Conservation (phyloP, 257 asterid species). For the Plantago ovata region DNA sequence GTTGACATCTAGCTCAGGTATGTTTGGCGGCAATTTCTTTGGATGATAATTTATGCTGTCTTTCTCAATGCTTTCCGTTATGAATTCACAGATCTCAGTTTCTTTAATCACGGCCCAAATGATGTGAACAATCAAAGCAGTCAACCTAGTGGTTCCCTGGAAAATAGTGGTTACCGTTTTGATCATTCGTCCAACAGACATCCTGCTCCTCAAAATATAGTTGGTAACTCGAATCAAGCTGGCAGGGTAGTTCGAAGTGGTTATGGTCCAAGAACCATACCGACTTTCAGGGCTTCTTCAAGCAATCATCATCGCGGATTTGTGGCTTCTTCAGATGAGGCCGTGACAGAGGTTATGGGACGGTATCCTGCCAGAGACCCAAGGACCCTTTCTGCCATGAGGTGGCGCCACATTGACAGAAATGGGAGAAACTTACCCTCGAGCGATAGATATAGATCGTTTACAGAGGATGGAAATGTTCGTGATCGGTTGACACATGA, state of each 20-base stretch:
- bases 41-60: not conserved
- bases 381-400: slow-evolving; percentile 36
- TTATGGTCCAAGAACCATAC: slow-evolving; percentile 45
- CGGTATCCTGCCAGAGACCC: slow-evolving; percentile 45
- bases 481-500: slow-evolving; percentile 46
- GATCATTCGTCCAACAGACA: slow-evolving; percentile 39
- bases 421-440: slow-evolving; percentile 37
- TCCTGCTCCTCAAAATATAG: slow-evolving; percentile 39
- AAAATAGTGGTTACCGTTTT: slow-evolving; percentile 39
- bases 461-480: slow-evolving; percentile 39
- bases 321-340: slow-evolving; percentile 43
- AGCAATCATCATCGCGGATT: slow-evolving; percentile 46
- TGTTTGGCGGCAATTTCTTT: slow-evolving; percentile 18
- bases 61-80: slow-evolving; percentile 19
- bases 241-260: slow-evolving; percentile 53
- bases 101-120: slow-evolving; percentile 45
- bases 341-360: slow-evolving; percentile 40
- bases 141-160: slow-evolving; percentile 42
- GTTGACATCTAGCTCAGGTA: slow-evolving; percentile 46
- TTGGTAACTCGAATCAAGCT: slow-evolving; percentile 34
- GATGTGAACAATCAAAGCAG: slow-evolving; percentile 29
- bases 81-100: slow-evolving; percentile 43
- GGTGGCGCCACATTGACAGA: slow-evolving; percentile 43
- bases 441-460: slow-evolving; percentile 45
- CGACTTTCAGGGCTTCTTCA: slow-evolving; percentile 50